Evolutionary conservation across 2,329 filamentous ascomycete genomes (phyloP).

Genomic region (Fusarium transvaalense): DNA sequence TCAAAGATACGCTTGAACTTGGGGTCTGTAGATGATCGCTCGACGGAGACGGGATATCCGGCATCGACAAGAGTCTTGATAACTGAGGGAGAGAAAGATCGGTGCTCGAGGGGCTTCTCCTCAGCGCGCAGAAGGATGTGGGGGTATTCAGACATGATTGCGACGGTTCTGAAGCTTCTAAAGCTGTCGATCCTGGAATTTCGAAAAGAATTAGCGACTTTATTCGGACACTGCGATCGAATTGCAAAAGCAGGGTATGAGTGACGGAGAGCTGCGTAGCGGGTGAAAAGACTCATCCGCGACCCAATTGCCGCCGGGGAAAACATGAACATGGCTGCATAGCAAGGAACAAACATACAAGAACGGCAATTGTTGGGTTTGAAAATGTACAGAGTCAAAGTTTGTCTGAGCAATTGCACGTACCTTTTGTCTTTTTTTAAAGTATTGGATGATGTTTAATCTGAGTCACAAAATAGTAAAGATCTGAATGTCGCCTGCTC

Average conservation of each 20-base stretch:
- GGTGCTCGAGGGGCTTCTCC: constrained; percentile 64
- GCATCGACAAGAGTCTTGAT: constrained; percentile 71
- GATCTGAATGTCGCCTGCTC: constrained; percentile 23
- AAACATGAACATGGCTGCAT: constrained; percentile 1
- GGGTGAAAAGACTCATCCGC: constrained; percentile 12
- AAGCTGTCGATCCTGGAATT: constrained; percentile 13
- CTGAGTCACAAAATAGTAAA: constrained; percentile 45
- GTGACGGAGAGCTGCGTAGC: neutral
- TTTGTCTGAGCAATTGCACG: constrained; percentile 1
- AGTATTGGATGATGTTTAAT: constrained; percentile 17
- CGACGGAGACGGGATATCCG: constrained; percentile 76
- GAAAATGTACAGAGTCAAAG: neutral
- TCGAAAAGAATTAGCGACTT: constrained; percentile 18
- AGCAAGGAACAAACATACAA: constrained; percentile 1
- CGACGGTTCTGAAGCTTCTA: constrained; percentile 15
- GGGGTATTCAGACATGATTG: constrained; percentile 48
- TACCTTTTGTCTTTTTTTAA: constrained; percentile 16
- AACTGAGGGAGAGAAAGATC: constrained; percentile 58
- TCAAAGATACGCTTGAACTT: constrained; percentile 75
- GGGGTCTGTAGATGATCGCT: constrained; percentile 60
- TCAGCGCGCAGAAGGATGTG: constrained; percentile 68
- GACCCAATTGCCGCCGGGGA: constrained; percentile 7
- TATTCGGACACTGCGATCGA: neutral
- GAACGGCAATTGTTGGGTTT: constrained; percentile 1
- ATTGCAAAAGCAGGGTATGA: neutral